Conservation (phyloP, 495 filamentous ascomycete species). For the Penicillium turbatum region DNA sequence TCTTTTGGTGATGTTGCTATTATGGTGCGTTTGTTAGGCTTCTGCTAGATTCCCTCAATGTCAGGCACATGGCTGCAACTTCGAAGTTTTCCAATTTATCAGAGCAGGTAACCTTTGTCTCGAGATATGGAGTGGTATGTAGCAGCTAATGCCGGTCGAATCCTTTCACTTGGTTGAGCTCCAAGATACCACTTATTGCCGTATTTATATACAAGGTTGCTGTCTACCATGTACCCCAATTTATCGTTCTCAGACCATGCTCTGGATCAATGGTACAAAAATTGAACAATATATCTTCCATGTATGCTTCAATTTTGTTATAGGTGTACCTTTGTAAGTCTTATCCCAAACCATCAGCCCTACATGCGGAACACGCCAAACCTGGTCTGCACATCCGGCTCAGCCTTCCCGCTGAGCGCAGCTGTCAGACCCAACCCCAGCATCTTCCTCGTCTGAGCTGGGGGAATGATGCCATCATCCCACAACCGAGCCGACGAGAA, state of each 20-base stretch:
- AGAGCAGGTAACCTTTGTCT: not conserved
- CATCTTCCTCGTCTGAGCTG: slow-evolving; percentile 78
- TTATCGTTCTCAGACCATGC: too few species aligned
- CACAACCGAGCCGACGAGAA: slow-evolving; percentile 87
- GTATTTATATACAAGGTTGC: too few species aligned
- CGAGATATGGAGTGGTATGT: not conserved
- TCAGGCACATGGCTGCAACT: not conserved
- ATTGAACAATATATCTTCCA: too few species aligned
- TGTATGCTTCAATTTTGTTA: not conserved
- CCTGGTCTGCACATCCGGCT: slow-evolving; percentile 58
- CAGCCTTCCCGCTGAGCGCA: slow-evolving; percentile 63
- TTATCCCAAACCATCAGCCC: not conserved
- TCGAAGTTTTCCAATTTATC: not conserved
- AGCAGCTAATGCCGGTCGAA: not conserved
- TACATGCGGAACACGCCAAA: slow-evolving; percentile 99
- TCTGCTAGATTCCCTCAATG: not conserved
- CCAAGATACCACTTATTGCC: too few species aligned
- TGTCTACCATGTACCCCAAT: too few species aligned
- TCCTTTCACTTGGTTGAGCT: not conserved
- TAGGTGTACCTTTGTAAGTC: not conserved
- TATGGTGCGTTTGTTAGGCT: not conserved
- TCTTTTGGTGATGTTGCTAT: slow-evolving; percentile 11
- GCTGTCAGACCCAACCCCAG: slow-evolving; percentile 78
- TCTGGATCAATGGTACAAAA: too few species aligned
- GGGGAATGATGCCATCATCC: slow-evolving; percentile 95